Base-by-base conservation (phyloP, 2,329 filamentous ascomycete genomes). In the Alternaria panax region DNA sequence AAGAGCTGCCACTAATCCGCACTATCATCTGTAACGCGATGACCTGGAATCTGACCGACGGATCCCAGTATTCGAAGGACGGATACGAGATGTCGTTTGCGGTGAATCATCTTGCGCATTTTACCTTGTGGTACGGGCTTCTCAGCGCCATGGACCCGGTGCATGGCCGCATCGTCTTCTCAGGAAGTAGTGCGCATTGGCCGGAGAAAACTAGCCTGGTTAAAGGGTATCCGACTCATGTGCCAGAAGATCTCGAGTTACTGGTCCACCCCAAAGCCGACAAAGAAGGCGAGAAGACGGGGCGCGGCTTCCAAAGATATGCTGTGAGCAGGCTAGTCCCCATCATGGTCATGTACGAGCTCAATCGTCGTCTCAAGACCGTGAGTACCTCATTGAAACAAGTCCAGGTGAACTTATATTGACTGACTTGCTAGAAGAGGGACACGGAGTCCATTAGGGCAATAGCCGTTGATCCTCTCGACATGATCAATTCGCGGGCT, bases 261-360 rank as follows among this genome's bases (percentile, higher is more conserved):
- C 66, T 82, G 43, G 70, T 78, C 8, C 75, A 78, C 48, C 78
- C 79, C 1, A 27, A 46, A 0, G 54, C 67, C 3, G 77, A 80
- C 57, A 57, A 60, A 1, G 38, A 54, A 3, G 54, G 53, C 0
- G 76, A 82, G 18, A 71, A 75, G 22, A 61, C 75, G 22, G 81
- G 78, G 4, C 68, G 72, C 5, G 81, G 81, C 3, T 82, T 82
- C 30, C 75, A 80, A 53, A 69, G 80, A 53, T 84, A 83, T 63
- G 81, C 73, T 2, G 77, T 75, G 24, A 77, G 79, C 1, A 84
- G 83, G 63, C 63, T 80, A 14, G 80, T 76, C 3, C 68, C 78
- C 12, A 66, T 80, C 5, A 80, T 79, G 67, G 79, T 78, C 62
- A 78, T 75, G 60, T 78, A 81, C 57, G 77, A 78, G 27, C 60